These are phyloP conservation scores for Psilocybe azurescens DNA, from an alignment of 768 basidiomycete species.

Conservation along the genomic window DNA sequence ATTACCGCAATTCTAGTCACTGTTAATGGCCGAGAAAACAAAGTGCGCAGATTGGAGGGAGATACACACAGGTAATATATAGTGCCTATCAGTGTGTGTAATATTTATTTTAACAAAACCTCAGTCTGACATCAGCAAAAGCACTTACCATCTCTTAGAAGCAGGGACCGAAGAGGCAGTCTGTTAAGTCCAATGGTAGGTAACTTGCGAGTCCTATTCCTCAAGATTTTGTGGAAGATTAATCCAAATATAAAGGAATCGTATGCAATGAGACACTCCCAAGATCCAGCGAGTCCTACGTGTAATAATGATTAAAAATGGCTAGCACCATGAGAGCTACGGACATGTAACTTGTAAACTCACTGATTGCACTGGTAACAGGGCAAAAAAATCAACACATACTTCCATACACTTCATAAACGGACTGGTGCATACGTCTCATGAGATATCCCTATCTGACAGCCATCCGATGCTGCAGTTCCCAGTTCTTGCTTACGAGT, in stretches of 20 bases:
- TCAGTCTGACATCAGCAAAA: neutral
- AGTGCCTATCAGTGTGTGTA: neutral
- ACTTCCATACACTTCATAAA: neutral
- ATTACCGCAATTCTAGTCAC: neutral
- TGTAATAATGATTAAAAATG: neutral
- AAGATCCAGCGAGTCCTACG: neutral
- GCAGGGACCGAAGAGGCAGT: neutral
- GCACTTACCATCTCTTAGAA: constrained; percentile 4
- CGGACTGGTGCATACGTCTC: neutral
- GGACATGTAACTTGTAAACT: too few species aligned
- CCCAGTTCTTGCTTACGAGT: neutral
- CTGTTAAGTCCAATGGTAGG: neutral
- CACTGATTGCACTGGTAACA: neutral
- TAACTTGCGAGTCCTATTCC: neutral
- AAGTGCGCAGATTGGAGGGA: neutral
- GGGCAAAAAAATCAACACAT: neutral
- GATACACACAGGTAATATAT: neutral
- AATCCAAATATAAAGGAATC: constrained; percentile 3
- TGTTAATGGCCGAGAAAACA: too few species aligned
- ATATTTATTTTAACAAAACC: neutral
- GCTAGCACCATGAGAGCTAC: too few species aligned
- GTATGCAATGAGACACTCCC: constrained; percentile 4
- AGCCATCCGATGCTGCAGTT: neutral
- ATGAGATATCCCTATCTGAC: neutral
- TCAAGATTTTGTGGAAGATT: neutral